Conservation (phyloP, 2,329 filamentous ascomycete genomes). For the Aspergillus intermedius region DNA sequence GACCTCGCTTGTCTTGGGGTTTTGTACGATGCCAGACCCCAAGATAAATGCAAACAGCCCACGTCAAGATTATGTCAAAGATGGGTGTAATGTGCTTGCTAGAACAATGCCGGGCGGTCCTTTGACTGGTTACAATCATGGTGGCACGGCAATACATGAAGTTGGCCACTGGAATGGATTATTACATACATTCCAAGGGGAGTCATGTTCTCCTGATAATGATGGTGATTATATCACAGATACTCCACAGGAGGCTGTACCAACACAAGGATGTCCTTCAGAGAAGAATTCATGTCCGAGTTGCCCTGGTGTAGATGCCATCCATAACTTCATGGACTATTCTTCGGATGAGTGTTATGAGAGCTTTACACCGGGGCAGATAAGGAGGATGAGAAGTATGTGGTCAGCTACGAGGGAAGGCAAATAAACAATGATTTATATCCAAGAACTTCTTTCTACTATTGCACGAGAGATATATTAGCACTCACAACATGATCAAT, state of each 20-base stretch:
- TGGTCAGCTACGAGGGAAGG: slow-evolving; percentile 40
- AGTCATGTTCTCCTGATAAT: slow-evolving; percentile 27
- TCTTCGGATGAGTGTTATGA: slow-evolving; percentile 50
- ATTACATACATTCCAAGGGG: slow-evolving; percentile 40
- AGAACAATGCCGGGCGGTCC: slow-evolving; percentile 50
- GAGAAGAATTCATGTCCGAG: slow-evolving; percentile 47
- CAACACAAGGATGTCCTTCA: slow-evolving; percentile 51
- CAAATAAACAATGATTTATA: slow-evolving; percentile 16
- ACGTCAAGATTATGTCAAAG: slow-evolving; percentile 39
- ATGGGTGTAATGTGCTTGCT: slow-evolving; percentile 54
- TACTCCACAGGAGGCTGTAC: slow-evolving; percentile 46
- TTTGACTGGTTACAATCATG: slow-evolving; percentile 44
- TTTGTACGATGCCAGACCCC: slow-evolving; percentile 46
- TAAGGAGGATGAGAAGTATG: slow-evolving; percentile 46
- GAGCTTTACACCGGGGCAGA: slow-evolving; percentile 46
- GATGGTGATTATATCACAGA: slow-evolving; percentile 40
- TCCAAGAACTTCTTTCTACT: background rate
- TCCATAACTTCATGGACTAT: slow-evolving; percentile 58
- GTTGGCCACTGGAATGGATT: slow-evolving; percentile 44
- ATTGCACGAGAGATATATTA: no score
- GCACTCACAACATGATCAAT: no score
- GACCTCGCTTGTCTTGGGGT: slow-evolving; percentile 42
- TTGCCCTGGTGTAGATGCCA: slow-evolving; percentile 42
- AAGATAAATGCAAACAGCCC: slow-evolving; percentile 33
- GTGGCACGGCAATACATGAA: slow-evolving; percentile 43